Conservation (phyloP, 768 basidiomycete species). For the Strobilomyces confusus region DNA sequence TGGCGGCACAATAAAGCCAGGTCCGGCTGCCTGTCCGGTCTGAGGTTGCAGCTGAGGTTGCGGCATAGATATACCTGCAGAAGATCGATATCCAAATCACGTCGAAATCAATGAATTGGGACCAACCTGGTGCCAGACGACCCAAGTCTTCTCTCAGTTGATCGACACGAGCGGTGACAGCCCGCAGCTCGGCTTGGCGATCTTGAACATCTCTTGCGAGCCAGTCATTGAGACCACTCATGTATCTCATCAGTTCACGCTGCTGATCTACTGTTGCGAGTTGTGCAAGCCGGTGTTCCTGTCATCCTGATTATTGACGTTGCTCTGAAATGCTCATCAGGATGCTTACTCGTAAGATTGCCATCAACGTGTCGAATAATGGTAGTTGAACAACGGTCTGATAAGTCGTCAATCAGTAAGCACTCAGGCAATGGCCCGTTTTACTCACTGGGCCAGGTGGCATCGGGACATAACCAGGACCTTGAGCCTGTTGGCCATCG, state of each 20-base stretch:
- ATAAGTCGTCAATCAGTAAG: slow-evolving; percentile 2
- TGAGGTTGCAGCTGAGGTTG: slow-evolving; percentile 15
- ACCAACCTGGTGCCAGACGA: slow-evolving; percentile 41
- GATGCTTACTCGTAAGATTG: slow-evolving; percentile 55
- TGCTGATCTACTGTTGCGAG: slow-evolving; percentile 75
- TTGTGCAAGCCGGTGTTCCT: slow-evolving; percentile 78
- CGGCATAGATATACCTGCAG: slow-evolving; percentile 24
- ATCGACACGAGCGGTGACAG: slow-evolving; percentile 60
- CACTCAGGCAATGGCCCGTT: neutral
- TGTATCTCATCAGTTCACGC: slow-evolving; percentile 75
- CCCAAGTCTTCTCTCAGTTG: slow-evolving; percentile 42
- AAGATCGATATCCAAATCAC: neutral
- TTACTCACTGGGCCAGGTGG: slow-evolving; percentile 52
- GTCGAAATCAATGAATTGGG: neutral
- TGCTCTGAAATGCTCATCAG: neutral
- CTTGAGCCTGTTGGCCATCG: slow-evolving; percentile 20
- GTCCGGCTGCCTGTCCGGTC: neutral
- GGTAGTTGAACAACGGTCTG: slow-evolving; percentile 63
- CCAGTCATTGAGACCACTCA: slow-evolving; percentile 75
- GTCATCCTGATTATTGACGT: slow-evolving; percentile 7
- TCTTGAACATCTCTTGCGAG: slow-evolving; percentile 73
- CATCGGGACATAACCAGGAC: slow-evolving; percentile 40
- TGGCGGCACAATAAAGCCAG: slow-evolving; percentile 23
- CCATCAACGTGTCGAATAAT: slow-evolving; percentile 66
- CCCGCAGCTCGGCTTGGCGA: slow-evolving; percentile 68